phyloP scores from a whole-genome alignment of 2,329 filamentous ascomycete genomes.

The Aspergillus udagawae region DNA sequence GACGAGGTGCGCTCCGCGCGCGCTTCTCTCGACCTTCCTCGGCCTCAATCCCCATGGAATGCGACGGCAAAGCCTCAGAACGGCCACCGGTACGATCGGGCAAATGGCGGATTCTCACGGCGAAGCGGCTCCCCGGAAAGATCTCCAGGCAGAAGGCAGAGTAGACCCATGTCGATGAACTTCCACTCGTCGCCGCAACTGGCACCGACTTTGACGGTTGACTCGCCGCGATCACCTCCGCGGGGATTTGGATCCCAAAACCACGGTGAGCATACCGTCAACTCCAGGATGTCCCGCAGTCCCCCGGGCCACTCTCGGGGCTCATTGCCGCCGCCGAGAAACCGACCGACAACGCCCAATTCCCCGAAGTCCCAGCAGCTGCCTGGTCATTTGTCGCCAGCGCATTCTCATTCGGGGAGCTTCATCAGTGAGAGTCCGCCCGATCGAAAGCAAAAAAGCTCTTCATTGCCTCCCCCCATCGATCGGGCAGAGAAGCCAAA shows the following conservation, averaged over 20 bases:
- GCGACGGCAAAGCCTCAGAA: conserved; percentile 19
- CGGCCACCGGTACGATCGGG: conserved; percentile 15
- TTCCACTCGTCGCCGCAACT: conserved; percentile 40
- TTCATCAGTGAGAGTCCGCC: conserved; percentile 17
- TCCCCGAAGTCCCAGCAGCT: conserved; percentile 20
- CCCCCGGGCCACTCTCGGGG: conserved; percentile 22
- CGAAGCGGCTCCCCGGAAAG: conserved; percentile 48
- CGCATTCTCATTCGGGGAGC: conserved; percentile 8
- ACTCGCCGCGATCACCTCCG: conserved; percentile 43
- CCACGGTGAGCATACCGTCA: conserved; percentile 61
- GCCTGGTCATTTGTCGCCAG: conserved; percentile 18
- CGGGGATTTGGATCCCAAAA: conserved; percentile 43
- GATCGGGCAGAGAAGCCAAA: conserved; percentile 78
- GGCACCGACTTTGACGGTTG: conserved; percentile 39
- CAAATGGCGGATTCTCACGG: conserved; percentile 23
- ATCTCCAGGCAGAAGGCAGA: conserved; percentile 59
- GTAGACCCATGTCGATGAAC: conserved; percentile 43
- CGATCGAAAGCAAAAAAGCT: conserved; percentile 32
- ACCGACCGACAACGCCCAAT: conserved; percentile 31
- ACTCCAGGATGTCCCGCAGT: conserved; percentile 30
- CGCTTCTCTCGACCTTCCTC: conserved; percentile 41
- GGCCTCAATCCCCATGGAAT: conserved; percentile 38
- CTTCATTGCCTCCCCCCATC: conserved; percentile 64
- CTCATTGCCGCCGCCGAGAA: conserved; percentile 21
- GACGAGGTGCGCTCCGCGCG: conserved; percentile 31